Conservation (phyloP, 2,329 filamentous ascomycete genomes). For the Paraconiothyrium sp. region DNA sequence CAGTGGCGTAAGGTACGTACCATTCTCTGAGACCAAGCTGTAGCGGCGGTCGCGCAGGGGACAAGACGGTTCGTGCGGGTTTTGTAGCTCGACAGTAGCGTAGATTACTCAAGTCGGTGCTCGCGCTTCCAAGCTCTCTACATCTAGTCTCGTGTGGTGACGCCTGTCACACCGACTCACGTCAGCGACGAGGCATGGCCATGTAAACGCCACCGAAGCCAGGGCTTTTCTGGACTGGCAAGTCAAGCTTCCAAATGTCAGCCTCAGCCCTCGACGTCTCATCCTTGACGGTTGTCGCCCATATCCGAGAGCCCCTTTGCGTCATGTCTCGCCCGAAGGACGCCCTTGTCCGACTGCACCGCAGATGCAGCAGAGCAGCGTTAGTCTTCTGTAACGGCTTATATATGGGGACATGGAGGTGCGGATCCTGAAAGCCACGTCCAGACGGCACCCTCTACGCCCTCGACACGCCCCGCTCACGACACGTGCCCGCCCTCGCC, state of each 20-base stretch:
- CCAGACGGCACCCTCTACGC: not conserved
- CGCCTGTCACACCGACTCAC: not conserved
- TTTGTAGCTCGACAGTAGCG: slow-evolving; percentile 4
- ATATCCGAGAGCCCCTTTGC: not conserved
- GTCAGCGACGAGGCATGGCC: slow-evolving; percentile 1
- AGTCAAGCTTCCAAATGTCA: slow-evolving; percentile 23
- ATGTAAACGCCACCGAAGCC: not conserved
- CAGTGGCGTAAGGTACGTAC: slow-evolving; percentile 48
- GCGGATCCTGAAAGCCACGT: not conserved
- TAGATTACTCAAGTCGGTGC: not conserved
- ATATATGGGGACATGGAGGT: slow-evolving; percentile 8
- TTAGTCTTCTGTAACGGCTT: not conserved
- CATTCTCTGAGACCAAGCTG: slow-evolving; percentile 36
- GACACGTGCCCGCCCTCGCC: no score
- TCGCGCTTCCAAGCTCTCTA: slow-evolving; percentile 5
- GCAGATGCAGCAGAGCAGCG: not conserved
- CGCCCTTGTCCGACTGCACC: slow-evolving; percentile 20
- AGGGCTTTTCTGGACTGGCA: not conserved
- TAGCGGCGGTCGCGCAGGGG: slow-evolving; percentile 4
- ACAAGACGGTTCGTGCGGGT: not conserved
- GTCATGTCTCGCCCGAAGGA: slow-evolving; percentile 18
- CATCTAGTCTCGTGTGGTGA: not conserved
- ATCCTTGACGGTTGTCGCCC: not conserved
- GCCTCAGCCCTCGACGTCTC: slow-evolving; percentile 24
- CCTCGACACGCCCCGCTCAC: not conserved